phyloP scores from a whole-genome alignment of 805 yeast species.

The Metschnikowia similis region DNA sequence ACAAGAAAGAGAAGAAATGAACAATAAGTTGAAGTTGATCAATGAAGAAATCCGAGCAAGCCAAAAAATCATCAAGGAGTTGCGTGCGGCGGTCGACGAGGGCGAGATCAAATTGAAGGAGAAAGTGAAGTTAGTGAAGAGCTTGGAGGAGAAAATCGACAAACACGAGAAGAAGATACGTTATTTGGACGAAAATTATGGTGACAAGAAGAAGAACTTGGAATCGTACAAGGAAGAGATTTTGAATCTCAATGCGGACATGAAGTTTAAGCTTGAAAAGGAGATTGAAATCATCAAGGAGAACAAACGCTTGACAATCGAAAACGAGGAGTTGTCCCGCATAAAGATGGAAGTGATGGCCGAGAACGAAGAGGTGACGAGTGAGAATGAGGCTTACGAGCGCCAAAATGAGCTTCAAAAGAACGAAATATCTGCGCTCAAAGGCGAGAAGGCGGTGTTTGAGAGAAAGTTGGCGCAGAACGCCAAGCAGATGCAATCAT shows the following conservation, averaged over 20 bases:
- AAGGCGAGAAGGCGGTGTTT: conserved; percentile 30
- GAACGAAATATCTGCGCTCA: conserved; percentile 27
- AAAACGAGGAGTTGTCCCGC: conserved; percentile 45
- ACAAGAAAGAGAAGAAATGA: conserved; percentile 51
- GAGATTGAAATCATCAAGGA: conserved; percentile 67
- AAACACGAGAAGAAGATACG: conserved; percentile 23
- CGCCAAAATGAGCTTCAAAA: conserved; percentile 22
- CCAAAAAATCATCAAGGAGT: conserved; percentile 50
- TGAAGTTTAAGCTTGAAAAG: conserved; percentile 51
- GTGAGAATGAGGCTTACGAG: conserved; percentile 40
- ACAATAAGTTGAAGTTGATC: conserved; percentile 46
- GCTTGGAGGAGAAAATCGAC: conserved; percentile 12
- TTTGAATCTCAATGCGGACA: conserved; percentile 48
- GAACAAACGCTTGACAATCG: conserved; percentile 56
- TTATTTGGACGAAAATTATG: conserved; percentile 22
- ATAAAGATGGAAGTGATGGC: conserved; percentile 26
- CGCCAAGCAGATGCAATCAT: conserved; percentile 48
- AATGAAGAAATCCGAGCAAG: conserved; percentile 52
- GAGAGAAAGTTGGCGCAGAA: conserved; percentile 35
- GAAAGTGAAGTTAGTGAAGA: conserved; percentile 5
- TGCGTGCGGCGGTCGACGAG: conserved; percentile 21
- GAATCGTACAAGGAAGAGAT: conserved; percentile 46
- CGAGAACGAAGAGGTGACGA: conserved; percentile 34
- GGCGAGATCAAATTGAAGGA: conserved; percentile 30
- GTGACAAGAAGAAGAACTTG: conserved; percentile 21